Conservation (phyloP, 1,284 basidiomycete genomes). For the Thecaphora frezii region DNA sequence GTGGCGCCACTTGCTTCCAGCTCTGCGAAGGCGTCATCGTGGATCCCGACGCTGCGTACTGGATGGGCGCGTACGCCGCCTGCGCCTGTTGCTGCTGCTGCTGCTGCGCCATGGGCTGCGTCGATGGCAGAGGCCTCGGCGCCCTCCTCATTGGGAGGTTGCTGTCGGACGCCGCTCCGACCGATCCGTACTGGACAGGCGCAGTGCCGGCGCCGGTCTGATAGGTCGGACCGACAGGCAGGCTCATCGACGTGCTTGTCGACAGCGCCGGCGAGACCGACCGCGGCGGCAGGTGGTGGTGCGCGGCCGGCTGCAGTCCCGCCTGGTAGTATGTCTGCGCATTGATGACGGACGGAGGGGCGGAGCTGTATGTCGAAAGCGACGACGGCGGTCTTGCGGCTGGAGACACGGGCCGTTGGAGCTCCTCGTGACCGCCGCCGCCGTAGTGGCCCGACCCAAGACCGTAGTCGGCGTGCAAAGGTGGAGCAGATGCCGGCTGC, state of each 20-base stretch:
- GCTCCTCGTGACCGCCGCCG: neutral
- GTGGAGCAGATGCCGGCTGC: neutral
- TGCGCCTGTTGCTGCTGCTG: constrained; percentile 5
- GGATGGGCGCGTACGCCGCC: no score
- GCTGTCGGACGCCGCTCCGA: neutral
- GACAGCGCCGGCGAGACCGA: neutral
- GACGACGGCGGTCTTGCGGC: constrained; percentile 2
- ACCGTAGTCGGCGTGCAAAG: neutral
- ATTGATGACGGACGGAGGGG: constrained; percentile 30
- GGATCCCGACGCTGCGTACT: no score
- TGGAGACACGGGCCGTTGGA: constrained; percentile 2
- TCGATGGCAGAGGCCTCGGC: constrained; percentile 26
- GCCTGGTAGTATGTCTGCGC: constrained; percentile 34
- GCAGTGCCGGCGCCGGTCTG: neutral
- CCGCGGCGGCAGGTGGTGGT: neutral
- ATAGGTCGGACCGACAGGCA: constrained; percentile 25
- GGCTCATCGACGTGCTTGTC: neutral
- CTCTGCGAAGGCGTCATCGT: constrained; percentile 23
- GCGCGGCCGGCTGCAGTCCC: constrained; percentile 5
- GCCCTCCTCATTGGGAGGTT: neutral
- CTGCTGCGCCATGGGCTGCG: constrained; percentile 10
- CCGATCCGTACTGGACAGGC: neutral
- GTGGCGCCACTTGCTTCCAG: constrained; percentile 9
- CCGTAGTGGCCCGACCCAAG: neutral
- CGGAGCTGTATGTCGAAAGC: neutral